These are phyloP conservation scores for Sarocladium brachiariae DNA, from an alignment of 2,329 filamentous ascomycete species.

Conservation along the genomic window DNA sequence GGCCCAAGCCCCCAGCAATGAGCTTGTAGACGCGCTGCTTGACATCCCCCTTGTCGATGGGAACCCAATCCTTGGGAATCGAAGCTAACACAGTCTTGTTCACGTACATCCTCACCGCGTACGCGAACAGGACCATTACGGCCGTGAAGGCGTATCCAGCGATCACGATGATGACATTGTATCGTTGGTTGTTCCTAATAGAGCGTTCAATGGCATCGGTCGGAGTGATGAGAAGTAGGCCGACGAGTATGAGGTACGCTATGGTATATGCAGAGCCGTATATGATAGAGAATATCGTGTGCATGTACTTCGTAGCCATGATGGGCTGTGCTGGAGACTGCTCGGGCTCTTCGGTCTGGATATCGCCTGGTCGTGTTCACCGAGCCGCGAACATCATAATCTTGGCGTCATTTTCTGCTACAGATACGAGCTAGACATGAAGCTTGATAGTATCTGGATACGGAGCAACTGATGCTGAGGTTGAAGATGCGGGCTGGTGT, in stretches of 20 bases:
- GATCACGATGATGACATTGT: slow-evolving; percentile 78
- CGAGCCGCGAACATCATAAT: slow-evolving; percentile 3
- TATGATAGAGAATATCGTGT: slow-evolving; percentile 63
- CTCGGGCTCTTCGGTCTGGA: neutral
- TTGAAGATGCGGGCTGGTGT: neutral
- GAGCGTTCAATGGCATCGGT: slow-evolving; percentile 76
- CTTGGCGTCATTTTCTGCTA: slow-evolving; percentile 2
- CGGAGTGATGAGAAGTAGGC: slow-evolving; percentile 72
- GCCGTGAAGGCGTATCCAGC: slow-evolving; percentile 69
- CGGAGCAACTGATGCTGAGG: neutral
- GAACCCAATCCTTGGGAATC: slow-evolving; percentile 83
- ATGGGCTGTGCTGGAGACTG: slow-evolving; percentile 14
- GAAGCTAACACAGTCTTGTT: slow-evolving; percentile 70
- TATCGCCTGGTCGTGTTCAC: neutral
- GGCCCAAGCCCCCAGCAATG: slow-evolving; percentile 63
- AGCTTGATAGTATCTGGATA: neutral
- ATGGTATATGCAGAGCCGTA: slow-evolving; percentile 74
- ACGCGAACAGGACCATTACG: slow-evolving; percentile 66
- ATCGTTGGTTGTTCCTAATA: slow-evolving; percentile 55
- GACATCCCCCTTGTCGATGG: slow-evolving; percentile 79
- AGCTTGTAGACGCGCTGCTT: slow-evolving; percentile 66
- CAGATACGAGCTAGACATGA: slow-evolving; percentile 3
- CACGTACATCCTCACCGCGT: slow-evolving; percentile 77
- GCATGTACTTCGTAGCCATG: slow-evolving; percentile 27
- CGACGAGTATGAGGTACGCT: slow-evolving; percentile 65